Conservation (phyloP, 1,284 basidiomycete species). For the Xanthoconium separans region DNA sequence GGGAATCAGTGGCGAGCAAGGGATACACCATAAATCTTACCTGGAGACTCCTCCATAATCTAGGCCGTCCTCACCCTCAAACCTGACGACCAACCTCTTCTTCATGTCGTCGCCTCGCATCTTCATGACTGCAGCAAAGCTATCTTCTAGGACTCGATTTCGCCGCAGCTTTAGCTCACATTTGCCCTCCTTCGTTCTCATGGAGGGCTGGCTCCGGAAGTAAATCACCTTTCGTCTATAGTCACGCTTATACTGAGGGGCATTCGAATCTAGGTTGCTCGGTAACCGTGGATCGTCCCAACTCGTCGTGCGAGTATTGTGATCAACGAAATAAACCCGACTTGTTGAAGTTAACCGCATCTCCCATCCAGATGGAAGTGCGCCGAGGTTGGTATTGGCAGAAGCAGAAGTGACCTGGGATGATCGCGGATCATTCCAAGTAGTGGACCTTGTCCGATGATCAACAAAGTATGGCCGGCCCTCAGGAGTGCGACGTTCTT, state of each 20-base stretch:
- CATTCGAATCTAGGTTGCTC: constrained; percentile 80
- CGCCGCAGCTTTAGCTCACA: constrained; percentile 96
- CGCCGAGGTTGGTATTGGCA: constrained; percentile 88
- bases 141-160: constrained; percentile 94
- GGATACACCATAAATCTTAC: constrained; percentile 41
- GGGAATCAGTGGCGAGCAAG: not conserved
- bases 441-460: constrained; percentile 94
- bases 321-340: constrained; percentile 77
- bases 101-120: constrained; percentile 94
- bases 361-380: constrained; percentile 90
- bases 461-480: constrained; percentile 98
- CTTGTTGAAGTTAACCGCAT: constrained; percentile 75
- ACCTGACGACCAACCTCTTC: constrained; percentile 97
- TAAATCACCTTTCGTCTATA: constrained; percentile 98
- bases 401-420: constrained; percentile 55
- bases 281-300: constrained; percentile 79
- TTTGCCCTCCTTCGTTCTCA: constrained; percentile 87
- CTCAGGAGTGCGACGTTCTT: constrained; percentile 97
- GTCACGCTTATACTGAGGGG: constrained; percentile 99
- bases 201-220: constrained; percentile 96
- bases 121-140: constrained; percentile 94
- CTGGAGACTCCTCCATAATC: constrained; percentile 98
- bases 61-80: constrained; percentile 97
- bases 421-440: constrained; percentile 93
- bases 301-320: constrained; percentile 76